Conservation (phyloP, 2,329 filamentous ascomycete species). For the Phialemonium atrogriseum region DNA sequence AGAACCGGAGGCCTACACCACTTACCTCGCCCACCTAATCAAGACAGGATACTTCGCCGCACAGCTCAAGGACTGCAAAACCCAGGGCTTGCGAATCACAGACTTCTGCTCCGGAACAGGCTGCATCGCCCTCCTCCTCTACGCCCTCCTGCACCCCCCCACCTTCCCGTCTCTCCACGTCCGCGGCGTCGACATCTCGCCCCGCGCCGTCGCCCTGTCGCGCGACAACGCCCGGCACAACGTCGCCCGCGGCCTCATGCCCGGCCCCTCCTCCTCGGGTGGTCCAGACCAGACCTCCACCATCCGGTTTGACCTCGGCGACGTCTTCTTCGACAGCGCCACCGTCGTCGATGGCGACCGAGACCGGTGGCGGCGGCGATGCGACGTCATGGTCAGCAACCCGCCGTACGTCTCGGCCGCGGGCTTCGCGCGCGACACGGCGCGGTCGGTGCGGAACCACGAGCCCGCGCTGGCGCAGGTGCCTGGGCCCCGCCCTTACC, state of each 20-base stretch:
- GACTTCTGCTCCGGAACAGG: conserved; percentile 90
- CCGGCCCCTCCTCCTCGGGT: not conserved
- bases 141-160: conserved; percentile 39
- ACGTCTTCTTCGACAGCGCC: conserved; percentile 11
- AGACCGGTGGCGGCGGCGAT: too few relatives aligned
- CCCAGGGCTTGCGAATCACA: conserved; percentile 40
- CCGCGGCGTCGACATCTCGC: conserved; percentile 68
- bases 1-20: conserved; percentile 64
- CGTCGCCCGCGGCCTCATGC: conserved; percentile 13
- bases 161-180: conserved; percentile 35
- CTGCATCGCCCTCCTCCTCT: conserved; percentile 74
- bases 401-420: conserved; percentile 77
- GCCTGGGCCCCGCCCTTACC: conserved; percentile 19
- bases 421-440: conserved; percentile 55
- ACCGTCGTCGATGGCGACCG: not conserved
- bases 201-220: conserved; percentile 56
- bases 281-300: conserved; percentile 1
- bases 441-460: conserved; percentile 67
- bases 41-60: conserved; percentile 7
- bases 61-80: too few relatives aligned
- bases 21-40: conserved; percentile 42
- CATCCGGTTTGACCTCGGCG: conserved; percentile 9
- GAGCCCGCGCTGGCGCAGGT: conserved; percentile 80
- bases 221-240: conserved; percentile 53
- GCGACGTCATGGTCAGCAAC: conserved; percentile 73